Base-by-base conservation (phyloP, 2,329 filamentous ascomycete species). In the Coniella vitis region DNA sequence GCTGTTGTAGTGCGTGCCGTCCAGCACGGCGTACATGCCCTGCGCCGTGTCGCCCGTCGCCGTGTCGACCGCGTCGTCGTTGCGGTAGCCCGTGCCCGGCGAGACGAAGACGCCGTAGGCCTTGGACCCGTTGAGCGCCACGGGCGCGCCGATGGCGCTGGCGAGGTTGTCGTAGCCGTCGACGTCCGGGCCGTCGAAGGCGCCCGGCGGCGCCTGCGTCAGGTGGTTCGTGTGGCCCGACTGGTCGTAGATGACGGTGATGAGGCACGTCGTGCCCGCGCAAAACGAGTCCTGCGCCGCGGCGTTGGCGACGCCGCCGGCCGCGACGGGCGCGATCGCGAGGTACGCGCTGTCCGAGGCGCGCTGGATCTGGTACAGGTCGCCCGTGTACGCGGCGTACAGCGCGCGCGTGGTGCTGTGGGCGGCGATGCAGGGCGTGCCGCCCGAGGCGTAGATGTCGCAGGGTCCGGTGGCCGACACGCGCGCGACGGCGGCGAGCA, bases 161-260 rank as follows among this genome's bases (percentile, higher is more conserved):
- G 81, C 78, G 14, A 81, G 61, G 58, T 81, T 78, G 61, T 84
- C 81, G 57, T 73, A 76, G 40, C 79, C 79, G 57, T 74, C 70
- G 29, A 68, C 38, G 20, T 77, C 76, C 0, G 80, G 80, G 9
- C 81, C 81, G 0, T 58, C 63, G 56, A 77, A 81, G 25, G 68
- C 76, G 1, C 80, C 81, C 0, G 74, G 73, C 0, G 78, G 76
- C 2, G 81, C 82, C 54, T 79, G 79, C 0, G 74, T 81, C 3
- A 85, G 76, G 56, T 85, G 76, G 54, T 85, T 85, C 1, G 70
- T 70, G 1, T 63, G 64, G 47, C 79, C 79, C 12, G 81, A 82
- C 63, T 85, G 82, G 60, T 85, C 82, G 59, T 84, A 84, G 46
- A 83, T 82, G 56, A 78, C 70, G 1, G 73, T 74, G 59, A 85